Conservation (phyloP, 176 grass and related monocot genomes). For the Musa troglodytarum region DNA sequence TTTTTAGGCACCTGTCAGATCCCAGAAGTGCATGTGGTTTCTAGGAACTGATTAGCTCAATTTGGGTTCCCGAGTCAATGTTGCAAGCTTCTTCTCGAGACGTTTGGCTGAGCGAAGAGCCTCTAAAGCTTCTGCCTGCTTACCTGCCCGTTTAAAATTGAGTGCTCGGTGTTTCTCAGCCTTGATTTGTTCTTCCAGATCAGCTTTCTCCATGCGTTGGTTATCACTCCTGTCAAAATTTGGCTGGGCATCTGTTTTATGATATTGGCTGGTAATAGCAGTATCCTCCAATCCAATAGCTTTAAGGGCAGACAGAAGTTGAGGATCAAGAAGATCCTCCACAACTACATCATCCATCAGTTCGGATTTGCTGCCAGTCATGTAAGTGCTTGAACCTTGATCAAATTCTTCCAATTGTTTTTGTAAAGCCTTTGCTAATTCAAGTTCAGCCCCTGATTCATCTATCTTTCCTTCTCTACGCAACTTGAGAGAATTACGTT, state of each 20-base stretch:
- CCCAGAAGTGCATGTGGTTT: no score
- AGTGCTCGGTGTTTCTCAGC: constrained; percentile 78
- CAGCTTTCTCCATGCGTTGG: constrained; percentile 35
- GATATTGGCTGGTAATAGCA: constrained; percentile 17
- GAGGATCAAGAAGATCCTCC: constrained; percentile 82
- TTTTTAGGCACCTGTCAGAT: neutral
- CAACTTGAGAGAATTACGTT: constrained; percentile 83
- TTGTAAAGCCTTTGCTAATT: constrained; percentile 74
- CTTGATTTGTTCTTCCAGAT: constrained; percentile 80
- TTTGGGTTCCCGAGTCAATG: constrained; percentile 17
- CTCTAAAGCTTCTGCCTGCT: constrained; percentile 70
- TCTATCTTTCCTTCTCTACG: constrained; percentile 73
- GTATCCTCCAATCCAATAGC: constrained; percentile 70
- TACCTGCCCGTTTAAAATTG: constrained; percentile 64
- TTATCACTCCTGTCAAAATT: constrained; percentile 5
- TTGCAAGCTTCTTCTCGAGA: constrained; percentile 71
- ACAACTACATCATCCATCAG: constrained; percentile 33
- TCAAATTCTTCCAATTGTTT: constrained; percentile 72
- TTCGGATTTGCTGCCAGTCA: neutral
- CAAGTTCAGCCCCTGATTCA: constrained; percentile 71
- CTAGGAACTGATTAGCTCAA: neutral
- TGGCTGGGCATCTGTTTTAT: constrained; percentile 29
- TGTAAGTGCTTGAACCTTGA: constrained; percentile 29
- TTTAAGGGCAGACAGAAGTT: constrained; percentile 67
- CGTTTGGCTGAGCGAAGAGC: constrained; percentile 66